Base-by-base conservation (phyloP, 2,329 filamentous ascomycete species). In the Aureobasidium sp. region DNA sequence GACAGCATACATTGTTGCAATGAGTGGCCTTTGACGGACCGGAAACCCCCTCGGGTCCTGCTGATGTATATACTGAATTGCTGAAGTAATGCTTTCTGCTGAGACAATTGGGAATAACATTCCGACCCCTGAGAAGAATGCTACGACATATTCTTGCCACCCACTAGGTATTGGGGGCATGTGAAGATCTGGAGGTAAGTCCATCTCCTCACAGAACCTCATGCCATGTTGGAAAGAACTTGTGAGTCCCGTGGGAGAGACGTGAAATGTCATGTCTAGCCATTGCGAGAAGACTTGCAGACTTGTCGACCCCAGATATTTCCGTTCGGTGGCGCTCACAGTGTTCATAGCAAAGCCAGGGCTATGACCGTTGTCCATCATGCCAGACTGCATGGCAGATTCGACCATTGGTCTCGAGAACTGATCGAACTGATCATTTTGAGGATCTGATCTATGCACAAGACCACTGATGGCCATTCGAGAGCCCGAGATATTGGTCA, bases 251-350 rank as follows among this genome's bases (percentile, higher is more conserved):
- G 39, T 29, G 9, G 31, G 37, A 48, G 29, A 29, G 4, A 44
- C 17, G 17, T 59, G 62, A 39, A 64, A 62, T 20, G 62, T 60
- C 48, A 65, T 48, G 22, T 64, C 62, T n/a, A 64, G 62, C 64
- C 64, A 64, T 29, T 65, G 64, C 6, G 63, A 57, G 45, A 64
- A 62, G 1, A 65, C 62, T 53, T 64, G 64, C 25, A 64, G 29
- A 49, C 62, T 64, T 48, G 53, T 65, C 34, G 64, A 53, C 9
- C 62, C 62, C 37, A 65, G 39, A 20, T 62, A 65, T 14, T 65
- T 65, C 14, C 56, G 42, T n/a, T 49, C 37, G 12, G 45, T 44
- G 25, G 56, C 22, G 31, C 45, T 49, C 17, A 37, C 56, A 20
- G 56, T 14, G 27, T 59, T 59, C 14, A 59, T 22, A 20, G 56